Conservation (phyloP, 129 eudicot genomes). For the Erigeron canadensis region DNA sequence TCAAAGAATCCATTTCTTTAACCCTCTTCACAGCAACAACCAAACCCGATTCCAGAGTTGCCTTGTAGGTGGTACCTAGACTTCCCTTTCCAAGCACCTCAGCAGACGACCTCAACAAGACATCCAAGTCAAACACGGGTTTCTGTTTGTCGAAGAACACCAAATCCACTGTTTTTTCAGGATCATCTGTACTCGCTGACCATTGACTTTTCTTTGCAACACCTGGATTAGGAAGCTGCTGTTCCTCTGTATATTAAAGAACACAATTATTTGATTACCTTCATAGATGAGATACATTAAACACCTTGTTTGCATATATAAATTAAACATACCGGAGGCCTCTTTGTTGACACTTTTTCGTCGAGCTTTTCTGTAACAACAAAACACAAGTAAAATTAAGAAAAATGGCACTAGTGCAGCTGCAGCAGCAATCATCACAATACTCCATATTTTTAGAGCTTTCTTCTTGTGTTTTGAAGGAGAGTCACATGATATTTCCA, state of each 20-base stretch:
- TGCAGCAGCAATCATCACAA: slow-evolving; percentile 53
- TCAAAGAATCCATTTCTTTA: slow-evolving; percentile 39
- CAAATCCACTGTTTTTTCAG: slow-evolving; percentile 40
- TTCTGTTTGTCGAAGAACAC: slow-evolving; percentile 49
- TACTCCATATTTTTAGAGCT: slow-evolving; percentile 42
- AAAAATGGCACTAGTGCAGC: slow-evolving; percentile 42
- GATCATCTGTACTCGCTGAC: slow-evolving; percentile 55
- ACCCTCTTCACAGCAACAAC: slow-evolving; percentile 59
- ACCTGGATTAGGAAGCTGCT: slow-evolving; percentile 14
- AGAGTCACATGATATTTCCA: slow-evolving; percentile 49
- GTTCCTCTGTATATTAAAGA: slow-evolving; percentile 21
- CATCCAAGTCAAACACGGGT: slow-evolving; percentile 58
- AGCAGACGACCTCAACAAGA: slow-evolving; percentile 67
- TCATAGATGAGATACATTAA: neutral
- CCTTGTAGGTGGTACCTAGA: slow-evolving; percentile 74
- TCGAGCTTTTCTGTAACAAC: slow-evolving; percentile 38
- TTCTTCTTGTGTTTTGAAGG: slow-evolving; percentile 25
- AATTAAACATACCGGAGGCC: slow-evolving; percentile 21
- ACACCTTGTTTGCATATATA: slow-evolving; percentile 9
- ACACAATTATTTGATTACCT: neutral
- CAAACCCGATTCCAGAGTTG: slow-evolving; percentile 51
- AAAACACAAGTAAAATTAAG: slow-evolving; percentile 33
- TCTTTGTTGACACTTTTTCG: slow-evolving; percentile 27
- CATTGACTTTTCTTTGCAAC: slow-evolving; percentile 35
- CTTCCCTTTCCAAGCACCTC: slow-evolving; percentile 69